A percentile compares a stretch with the other conserved stretches of the same genome.
Evolutionary conservation across 148 eudicot genomes (phyloP).

Genomic region (Amaranthus hypochondriacus): DNA sequence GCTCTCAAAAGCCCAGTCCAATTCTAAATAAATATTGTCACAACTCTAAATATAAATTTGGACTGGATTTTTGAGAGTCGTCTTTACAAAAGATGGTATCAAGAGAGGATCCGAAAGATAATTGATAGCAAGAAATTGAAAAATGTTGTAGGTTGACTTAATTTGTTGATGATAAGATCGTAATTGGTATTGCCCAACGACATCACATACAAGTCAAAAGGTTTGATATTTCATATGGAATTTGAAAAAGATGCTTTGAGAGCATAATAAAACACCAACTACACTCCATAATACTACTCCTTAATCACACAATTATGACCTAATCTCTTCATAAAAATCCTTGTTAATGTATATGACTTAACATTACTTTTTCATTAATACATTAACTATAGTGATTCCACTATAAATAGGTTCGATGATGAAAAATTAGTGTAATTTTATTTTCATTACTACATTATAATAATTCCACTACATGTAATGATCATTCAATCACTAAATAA

Average conservation of each 20-base stretch:
- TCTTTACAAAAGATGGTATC: too few relatives aligned
- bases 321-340: not conserved
- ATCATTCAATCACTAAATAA: too few relatives aligned
- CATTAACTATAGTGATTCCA: not conserved
- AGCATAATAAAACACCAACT: not conserved
- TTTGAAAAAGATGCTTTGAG: constrained; percentile 1
- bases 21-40: too few relatives aligned
- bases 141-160: constrained; percentile 10
- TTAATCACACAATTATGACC: not conserved
- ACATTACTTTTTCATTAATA: not conserved
- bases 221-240: constrained; percentile 4
- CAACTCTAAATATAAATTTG: too few relatives aligned
- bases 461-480: too few relatives aligned
- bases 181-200: not conserved
- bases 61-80: too few relatives aligned
- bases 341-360: not conserved
- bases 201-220: constrained; percentile 4
- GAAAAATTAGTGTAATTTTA: too few relatives aligned
- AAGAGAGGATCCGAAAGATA: too few relatives aligned
- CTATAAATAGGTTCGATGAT: too few relatives aligned
- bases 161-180: constrained; percentile 6
- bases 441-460: too few relatives aligned
- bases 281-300: constrained; percentile 1
- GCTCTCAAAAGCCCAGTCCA: too few relatives aligned
- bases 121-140: not conserved